A percentile compares a stretch with the other conserved stretches of the same genome.
phyloP scores from a whole-genome alignment of 345 rosid genomes.

The Mangifera indica region DNA sequence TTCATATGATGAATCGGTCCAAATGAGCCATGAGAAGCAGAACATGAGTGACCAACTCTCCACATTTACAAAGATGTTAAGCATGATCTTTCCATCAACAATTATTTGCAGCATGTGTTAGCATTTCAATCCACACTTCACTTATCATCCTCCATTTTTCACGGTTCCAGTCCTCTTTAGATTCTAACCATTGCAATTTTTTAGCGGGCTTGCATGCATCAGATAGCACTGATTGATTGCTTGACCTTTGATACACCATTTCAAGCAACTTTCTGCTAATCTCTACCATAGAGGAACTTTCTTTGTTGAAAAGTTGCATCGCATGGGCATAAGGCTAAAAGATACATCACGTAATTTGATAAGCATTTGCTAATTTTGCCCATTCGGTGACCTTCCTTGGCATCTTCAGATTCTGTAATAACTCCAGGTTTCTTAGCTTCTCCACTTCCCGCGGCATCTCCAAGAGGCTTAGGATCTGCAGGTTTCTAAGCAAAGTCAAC shows the following conservation, averaged over 20 bases:
- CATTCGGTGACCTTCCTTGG: not conserved
- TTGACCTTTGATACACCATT: not conserved
- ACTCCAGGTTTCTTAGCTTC: not conserved
- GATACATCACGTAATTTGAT: conserved; percentile 28
- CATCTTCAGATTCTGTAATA: too few relatives aligned
- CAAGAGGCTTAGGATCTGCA: too few relatives aligned
- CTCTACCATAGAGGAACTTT: not conserved
- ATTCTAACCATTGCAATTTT: not conserved
- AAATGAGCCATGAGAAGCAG: conserved; percentile 17
- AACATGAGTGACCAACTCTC: conserved; percentile 31
- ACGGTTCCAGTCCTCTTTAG: not conserved
- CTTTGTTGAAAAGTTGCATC: not conserved
- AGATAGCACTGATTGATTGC: conserved; percentile 6
- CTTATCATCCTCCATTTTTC: not conserved
- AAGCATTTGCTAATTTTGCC: not conserved
- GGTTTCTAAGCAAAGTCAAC: not conserved
- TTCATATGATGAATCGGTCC: not conserved
- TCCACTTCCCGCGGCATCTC: not conserved
- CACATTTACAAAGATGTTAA: conserved; percentile 22
- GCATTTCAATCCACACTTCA: conserved; percentile 26
- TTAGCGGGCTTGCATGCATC: conserved; percentile 9
- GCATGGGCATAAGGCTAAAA: conserved; percentile 2
- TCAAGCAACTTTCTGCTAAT: not conserved
- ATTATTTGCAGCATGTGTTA: conserved; percentile 18
- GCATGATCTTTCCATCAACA: conserved; percentile 20